Base-by-base conservation (phyloP, 257 asterid species). In the Solanum bukasovii region DNA sequence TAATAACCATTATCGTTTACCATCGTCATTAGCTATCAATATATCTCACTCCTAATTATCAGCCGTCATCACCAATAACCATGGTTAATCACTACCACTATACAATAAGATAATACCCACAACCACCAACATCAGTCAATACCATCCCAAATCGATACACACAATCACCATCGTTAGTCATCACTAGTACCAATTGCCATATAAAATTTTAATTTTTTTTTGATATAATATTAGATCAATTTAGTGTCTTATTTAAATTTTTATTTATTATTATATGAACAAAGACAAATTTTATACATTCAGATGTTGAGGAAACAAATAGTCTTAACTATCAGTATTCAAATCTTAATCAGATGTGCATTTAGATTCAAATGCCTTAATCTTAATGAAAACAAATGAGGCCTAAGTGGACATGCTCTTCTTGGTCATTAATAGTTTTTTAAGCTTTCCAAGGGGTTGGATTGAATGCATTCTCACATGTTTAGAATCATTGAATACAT, bases 351-450 rank as follows among this genome's bases (percentile, higher is more conserved):
- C 67, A 7, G 12, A 59, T 59, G 27, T 59, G 67, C 67, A 59
- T 59, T 59, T 20, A 59, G 25, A 59, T 20, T 59, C 67, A 59
- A 20, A 59, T 21, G 67, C 11, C 12, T 59, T 59, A 59, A 59
- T 59, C 67, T 59, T 59, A 59, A 59, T 20, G 67, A 59, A 18
- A 59, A 59, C 67, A 59, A 59, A 20, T 59, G 25, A 59, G 27
- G 67, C 67, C 67, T 7, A 59, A 89, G 99, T 93, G 89, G 87
- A 89, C 72, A 87, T 88, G 91, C 70, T 89, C 91, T 89, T 89
- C 88, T 90, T 88, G 90, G 88, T 91, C 87, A 27, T 61, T 78
- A 85, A 16, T 31, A 85, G 42, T 27, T 68, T 87, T 73, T 59
- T 6, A 42, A 72, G 23, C 61, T 40, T 63, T 79, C 84, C 70